Evolutionary conservation across 306 rosid genomes (phyloP), one percentile per base, ranked within the genome.

Genomic region (Phaseolus lunatus): DNA sequence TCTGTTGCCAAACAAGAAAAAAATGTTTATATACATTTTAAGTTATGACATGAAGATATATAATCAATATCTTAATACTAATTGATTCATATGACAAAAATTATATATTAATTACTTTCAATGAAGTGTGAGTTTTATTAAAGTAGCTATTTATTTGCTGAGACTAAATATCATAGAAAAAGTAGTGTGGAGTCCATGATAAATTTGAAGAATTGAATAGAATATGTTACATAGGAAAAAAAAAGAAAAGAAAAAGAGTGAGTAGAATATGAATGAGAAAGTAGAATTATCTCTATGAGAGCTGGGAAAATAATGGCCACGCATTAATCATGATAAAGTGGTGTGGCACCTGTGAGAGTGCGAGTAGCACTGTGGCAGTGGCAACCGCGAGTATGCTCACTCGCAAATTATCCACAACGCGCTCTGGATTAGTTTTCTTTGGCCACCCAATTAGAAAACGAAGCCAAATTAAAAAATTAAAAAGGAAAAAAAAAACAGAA

Each of bases 371-470:
- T n/a, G 12, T 7, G 4, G 8, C 41, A 20, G 9, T 19, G n/a
- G 45, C 56, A 16, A 7, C 57, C 26, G 85, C 85, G 82, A 64
- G 82, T 78, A 26, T 43, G 56, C 41, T 20, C 2, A 29, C 41
- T 31, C 67, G 15, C 9, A 35, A 69, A 70, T 81, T 81, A 84
- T 84, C 84, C 87, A 61, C 72, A 73, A 63, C 18, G 80, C 7
- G 43, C 81, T 77, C 58, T 43, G 31, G 24, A 24, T 33, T 35
- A 41, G 58, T 81, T 84, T 58, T 57, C 58, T 39, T 39, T 10
- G 45, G 49, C 82, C 76, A 76, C 73, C 79, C 82, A 81, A 83
- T 73, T 57, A 49, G 9, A 58, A 66, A 63, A 27, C 3, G 24
- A 7, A 71, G 20, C 45, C 3, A 53, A 50, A 65, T 12, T 48